A percentile compares a stretch with the other conserved stretches of the same genome.
Conservation (phyloP, 345 rosid genomes). For the Acer saccharum region DNA sequence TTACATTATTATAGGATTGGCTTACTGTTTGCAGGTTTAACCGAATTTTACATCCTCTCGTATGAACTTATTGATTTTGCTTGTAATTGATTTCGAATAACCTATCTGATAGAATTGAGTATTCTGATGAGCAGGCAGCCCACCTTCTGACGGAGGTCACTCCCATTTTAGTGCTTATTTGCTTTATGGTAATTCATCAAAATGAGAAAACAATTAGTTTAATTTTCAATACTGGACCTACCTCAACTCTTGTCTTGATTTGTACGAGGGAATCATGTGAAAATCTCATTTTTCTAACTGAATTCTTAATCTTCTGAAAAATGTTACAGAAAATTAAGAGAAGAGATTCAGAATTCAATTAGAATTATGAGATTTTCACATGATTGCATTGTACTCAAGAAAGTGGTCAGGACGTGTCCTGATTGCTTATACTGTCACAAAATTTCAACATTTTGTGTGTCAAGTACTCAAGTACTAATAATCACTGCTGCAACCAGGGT, state of each 20-base stretch:
- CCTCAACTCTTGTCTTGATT: no score
- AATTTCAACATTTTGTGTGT: background rate
- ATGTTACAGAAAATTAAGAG: no score
- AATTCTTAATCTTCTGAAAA: no score
- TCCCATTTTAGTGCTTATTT: slow-evolving; percentile 31
- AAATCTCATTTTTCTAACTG: no score
- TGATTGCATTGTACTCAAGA: no score
- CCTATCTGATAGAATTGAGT: background rate
- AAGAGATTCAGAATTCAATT: no score
- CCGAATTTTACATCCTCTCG: background rate
- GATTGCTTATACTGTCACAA: background rate
- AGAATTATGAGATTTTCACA: no score
- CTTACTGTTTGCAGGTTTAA: slow-evolving; percentile 54
- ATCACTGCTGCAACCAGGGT: slow-evolving; percentile 36
- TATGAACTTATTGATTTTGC: background rate
- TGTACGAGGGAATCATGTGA: no score
- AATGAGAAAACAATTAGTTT: background rate
- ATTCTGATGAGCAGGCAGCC: slow-evolving; percentile 22
- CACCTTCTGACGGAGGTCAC: slow-evolving; percentile 26
- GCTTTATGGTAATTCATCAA: slow-evolving; percentile 38
- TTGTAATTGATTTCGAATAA: background rate
- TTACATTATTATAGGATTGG: slow-evolving; percentile 36
- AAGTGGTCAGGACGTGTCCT: background rate
- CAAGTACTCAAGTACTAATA: background rate
- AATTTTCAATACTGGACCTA: no score